Conservation (phyloP, 139 green algal species). For the Coelastrella sp. region DNA sequence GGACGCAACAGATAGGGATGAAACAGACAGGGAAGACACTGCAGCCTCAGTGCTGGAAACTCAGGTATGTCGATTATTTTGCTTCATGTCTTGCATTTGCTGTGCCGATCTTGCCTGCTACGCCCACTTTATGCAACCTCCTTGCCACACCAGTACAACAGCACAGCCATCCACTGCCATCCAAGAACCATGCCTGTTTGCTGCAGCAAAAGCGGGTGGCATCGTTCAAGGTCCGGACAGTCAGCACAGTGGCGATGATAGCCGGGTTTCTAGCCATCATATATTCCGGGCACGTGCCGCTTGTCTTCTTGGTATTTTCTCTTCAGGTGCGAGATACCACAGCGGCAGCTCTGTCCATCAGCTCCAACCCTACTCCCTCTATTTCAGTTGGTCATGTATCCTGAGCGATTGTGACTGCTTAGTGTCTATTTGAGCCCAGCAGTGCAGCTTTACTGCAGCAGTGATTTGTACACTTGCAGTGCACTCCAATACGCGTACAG, state of each 20-base stretch:
- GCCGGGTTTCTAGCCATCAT: conserved; percentile 77
- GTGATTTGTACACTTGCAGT: no score
- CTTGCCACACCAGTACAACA: no score
- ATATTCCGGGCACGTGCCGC: conserved; percentile 84
- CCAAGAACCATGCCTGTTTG: background rate
- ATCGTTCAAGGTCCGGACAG: conserved; percentile 75
- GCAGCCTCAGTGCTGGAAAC: background rate
- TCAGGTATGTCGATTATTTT: background rate
- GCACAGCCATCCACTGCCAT: background rate
- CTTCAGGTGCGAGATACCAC: conserved; percentile 70
- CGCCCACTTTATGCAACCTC: no score
- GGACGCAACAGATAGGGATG: conserved; percentile 32
- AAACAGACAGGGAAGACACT: conserved; percentile 9
- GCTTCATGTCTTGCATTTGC: background rate
- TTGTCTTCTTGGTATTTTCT: conserved; percentile 85
- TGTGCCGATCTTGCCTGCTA: no score
- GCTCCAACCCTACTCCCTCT: background rate
- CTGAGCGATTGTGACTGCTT: no score
- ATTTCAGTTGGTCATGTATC: background rate
- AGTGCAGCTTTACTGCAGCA: no score
- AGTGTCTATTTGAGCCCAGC: no score
- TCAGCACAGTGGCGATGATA: conserved; percentile 85
- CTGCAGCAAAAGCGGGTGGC: conserved; percentile 59
- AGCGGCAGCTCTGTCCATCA: background rate
- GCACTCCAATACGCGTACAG: no score